Evolutionary conservation across 1,284 basidiomycete species (phyloP), one percentile per base, ranked within the genome.

Genomic region (Sphaerobolus stellatus): DNA sequence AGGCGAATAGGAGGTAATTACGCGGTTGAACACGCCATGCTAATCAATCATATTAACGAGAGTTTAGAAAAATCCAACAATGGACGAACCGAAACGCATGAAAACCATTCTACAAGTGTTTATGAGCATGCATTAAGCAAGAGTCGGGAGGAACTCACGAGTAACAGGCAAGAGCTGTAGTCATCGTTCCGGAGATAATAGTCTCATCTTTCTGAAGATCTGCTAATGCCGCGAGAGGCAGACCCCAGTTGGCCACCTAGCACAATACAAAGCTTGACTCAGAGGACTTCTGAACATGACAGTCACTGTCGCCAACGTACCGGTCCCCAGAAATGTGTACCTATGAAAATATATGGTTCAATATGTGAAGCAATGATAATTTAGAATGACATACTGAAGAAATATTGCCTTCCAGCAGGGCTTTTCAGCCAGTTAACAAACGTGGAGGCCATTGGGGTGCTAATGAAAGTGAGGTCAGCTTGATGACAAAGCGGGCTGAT

Each of bases 241-340:
- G 82, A 66, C 94, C 95, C 91, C 95, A 98, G 78, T 98, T 98
- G 51, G 95, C 95, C 57, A 94, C 86, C 90, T 96, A 65, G 9
- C 20, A 50, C n/a, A n/a, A n/a, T n/a, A n/a, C n/a, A n/a, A n/a
- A n/a, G n/a, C n/a, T n/a, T n/a, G n/a, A n/a, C n/a, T n/a, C n/a
- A 49, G 9, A 30, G 52, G 50, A 48, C 49, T 36, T 43, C 41
- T 13, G 28, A 40, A 29, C 47, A 28, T 34, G 14, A 30, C 38
- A 47, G 6, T 24, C 13, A 20, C 22, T 2, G 54, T 50, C 47
- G 54, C 30, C 50, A 20, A 84, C 90, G 68, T 58, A 94, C 92
- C 59, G 92, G 92, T 64, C 93, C 93, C 92, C 93, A 96, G 78
- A 96, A 96, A 72, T 96, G 93, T 58, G 93, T 96, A 69, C 92